phyloP scores from a whole-genome alignment of 1,284 basidiomycete species.

The Ustilago curta region DNA sequence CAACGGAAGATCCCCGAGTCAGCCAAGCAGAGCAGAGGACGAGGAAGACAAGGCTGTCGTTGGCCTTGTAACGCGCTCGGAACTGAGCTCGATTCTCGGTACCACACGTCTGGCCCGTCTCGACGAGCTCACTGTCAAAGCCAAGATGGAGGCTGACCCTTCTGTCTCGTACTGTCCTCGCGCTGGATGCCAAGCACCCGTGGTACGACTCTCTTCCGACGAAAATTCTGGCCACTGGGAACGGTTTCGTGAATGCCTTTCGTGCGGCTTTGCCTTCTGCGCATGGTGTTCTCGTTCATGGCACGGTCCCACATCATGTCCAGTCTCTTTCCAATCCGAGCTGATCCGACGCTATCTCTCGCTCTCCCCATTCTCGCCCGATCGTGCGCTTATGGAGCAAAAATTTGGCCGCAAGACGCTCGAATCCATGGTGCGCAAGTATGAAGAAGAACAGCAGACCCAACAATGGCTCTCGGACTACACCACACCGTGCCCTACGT shows the following conservation, averaged over 20 bases:
- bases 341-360: constrained; percentile 40
- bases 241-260: constrained; percentile 47
- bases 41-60: constrained; percentile 10
- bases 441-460: constrained; percentile 49
- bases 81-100: constrained; percentile 33
- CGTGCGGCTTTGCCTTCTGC: constrained; percentile 51
- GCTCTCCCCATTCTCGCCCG: constrained; percentile 18
- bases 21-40: background rate
- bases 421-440: constrained; percentile 39
- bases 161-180: constrained; percentile 52
- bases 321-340: constrained; percentile 39
- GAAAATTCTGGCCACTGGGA: constrained; percentile 52
- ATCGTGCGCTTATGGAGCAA: constrained; percentile 30
- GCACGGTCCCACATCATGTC: constrained; percentile 43
- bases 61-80: constrained; percentile 28
- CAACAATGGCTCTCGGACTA: constrained; percentile 37
- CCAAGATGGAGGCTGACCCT: constrained; percentile 50
- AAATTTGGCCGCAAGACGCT: constrained; percentile 40
- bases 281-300: constrained; percentile 52
- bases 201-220: constrained; percentile 39
- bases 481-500: constrained; percentile 52
- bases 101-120: constrained; percentile 20
- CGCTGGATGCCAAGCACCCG: constrained; percentile 38
- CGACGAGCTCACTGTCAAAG: constrained; percentile 42
- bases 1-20: background rate